These are phyloP conservation scores for Lipomyces starkeyi DNA, from an alignment of 805 yeast genomes.

Conservation along the genomic window DNA sequence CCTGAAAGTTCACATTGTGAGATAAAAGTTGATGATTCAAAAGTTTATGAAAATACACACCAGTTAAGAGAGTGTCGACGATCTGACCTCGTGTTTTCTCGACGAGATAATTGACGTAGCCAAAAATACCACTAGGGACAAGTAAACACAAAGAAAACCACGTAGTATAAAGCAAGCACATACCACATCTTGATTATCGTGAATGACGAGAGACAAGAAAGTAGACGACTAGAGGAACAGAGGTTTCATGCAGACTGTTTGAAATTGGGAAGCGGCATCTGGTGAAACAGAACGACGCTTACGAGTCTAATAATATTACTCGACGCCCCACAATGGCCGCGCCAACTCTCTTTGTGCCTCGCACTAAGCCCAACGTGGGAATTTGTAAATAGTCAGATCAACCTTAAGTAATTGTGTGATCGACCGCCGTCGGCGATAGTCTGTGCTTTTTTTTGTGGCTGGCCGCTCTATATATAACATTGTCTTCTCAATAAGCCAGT, in stretches of 20 bases:
- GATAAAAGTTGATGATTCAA: not conserved
- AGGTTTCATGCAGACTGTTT: too few relatives aligned
- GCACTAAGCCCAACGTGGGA: too few relatives aligned
- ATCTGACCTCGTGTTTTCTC: conserved; percentile 92
- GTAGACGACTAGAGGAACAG: not conserved
- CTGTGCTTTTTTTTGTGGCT: too few relatives aligned
- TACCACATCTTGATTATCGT: conserved; percentile 4
- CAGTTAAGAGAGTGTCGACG: conserved; percentile 84
- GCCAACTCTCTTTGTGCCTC: too few relatives aligned
- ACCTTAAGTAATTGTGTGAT: too few relatives aligned
- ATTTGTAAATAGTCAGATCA: too few relatives aligned
- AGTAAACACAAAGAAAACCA: not conserved
- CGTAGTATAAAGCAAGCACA: not conserved
- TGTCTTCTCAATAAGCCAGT: too few relatives aligned
- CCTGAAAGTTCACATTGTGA: conserved; percentile 40
- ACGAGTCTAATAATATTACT: too few relatives aligned
- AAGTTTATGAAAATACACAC: conserved; percentile 52
- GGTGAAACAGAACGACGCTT: not conserved
- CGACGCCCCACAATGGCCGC: too few relatives aligned
- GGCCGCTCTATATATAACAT: too few relatives aligned
- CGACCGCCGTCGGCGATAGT: too few relatives aligned
- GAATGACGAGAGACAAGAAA: not conserved
- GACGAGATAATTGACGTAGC: conserved; percentile 92
- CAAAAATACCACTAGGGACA: conserved; percentile 84
- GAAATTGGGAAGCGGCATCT: too few relatives aligned